A percentile compares a stretch with the other conserved stretches of the same genome.
Evolutionary conservation across 1,284 basidiomycete species (phyloP).

Genomic region (Lentinus polychrous): DNA sequence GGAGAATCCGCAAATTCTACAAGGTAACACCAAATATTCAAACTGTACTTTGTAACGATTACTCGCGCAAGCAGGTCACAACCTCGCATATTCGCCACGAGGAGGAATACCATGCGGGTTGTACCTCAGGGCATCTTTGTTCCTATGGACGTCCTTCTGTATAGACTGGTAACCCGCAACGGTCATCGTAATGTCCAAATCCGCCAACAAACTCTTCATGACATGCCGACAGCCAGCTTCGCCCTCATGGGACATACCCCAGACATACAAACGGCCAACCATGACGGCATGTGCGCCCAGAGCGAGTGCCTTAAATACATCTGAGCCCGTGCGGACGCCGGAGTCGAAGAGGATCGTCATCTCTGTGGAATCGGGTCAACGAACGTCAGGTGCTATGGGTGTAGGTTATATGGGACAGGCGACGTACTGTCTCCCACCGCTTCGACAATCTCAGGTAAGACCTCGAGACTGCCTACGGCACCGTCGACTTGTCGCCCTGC

Average conservation of each 20-base stretch:
- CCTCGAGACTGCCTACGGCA: conserved; percentile 46
- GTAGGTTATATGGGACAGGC: neutral
- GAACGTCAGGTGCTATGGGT: neutral
- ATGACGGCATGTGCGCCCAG: conserved; percentile 40
- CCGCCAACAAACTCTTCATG: conserved; percentile 51
- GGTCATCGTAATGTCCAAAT: conserved; percentile 52
- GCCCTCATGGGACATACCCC: conserved; percentile 45
- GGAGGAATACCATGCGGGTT: conserved; percentile 33
- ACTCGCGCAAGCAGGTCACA: conserved; percentile 15
- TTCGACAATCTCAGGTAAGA: conserved; percentile 45
- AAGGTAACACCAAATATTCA: no score
- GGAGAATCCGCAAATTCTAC: no score
- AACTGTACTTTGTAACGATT: no score
- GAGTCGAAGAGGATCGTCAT: conserved; percentile 59
- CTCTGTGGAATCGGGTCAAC: conserved; percentile 22
- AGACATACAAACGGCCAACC: conserved; percentile 42
- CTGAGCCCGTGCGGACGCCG: conserved; percentile 47
- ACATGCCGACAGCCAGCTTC: conserved; percentile 47
- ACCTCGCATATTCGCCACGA: conserved; percentile 32
- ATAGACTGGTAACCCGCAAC: conserved; percentile 40
- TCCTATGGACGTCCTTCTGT: conserved; percentile 29
- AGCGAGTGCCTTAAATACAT: conserved; percentile 53
- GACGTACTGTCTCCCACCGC: conserved; percentile 41
- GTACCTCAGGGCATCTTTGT: conserved; percentile 30
- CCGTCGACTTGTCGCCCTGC: conserved; percentile 58